Evolutionary conservation across 108 stramenopile genomes (phyloP).

Genomic region (Cyclotella cryptica): DNA sequence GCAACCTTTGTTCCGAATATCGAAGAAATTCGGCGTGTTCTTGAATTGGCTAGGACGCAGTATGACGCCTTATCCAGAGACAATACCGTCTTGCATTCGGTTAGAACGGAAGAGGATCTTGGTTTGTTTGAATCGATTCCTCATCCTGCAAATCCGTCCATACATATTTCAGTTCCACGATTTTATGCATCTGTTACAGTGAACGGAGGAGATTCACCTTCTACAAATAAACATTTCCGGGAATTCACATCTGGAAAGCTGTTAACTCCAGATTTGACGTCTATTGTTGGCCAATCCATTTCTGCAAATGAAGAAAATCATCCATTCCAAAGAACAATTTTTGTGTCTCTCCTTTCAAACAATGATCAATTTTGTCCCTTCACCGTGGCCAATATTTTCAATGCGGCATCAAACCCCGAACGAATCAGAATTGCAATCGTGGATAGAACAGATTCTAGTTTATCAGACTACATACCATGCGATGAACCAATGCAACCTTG

Average conservation of each 20-base stretch:
- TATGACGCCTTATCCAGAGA: neutral
- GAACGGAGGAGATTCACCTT: constrained; percentile 3
- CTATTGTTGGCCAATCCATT: constrained; percentile 9
- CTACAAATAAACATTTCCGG: constrained; percentile 15
- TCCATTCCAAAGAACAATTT: constrained; percentile 55
- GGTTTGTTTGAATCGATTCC: constrained; percentile 25
- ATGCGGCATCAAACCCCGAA: constrained; percentile 59
- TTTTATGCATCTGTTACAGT: constrained; percentile 15
- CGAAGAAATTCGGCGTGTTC: constrained; percentile 17
- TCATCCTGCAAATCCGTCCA: constrained; percentile 11
- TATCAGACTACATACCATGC: constrained; percentile 32
- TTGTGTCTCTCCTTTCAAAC: constrained; percentile 59
- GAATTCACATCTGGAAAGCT: constrained; percentile 20
- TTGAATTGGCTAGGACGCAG: constrained; percentile 20
- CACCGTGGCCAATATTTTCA: constrained; percentile 56
- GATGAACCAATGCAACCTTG: constrained; percentile 46
- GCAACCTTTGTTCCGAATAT: constrained; percentile 13
- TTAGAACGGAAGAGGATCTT: constrained; percentile 21
- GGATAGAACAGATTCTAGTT: constrained; percentile 52
- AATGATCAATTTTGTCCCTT: constrained; percentile 51
- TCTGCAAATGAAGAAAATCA: neutral
- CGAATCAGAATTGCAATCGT: constrained; percentile 62
- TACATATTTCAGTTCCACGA: constrained; percentile 16
- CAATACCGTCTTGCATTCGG: constrained; percentile 7
- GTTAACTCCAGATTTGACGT: constrained; percentile 25